Evolutionary conservation across 1,284 basidiomycete genomes (phyloP).

Genomic region (Mycosarcoma mackinlayi): DNA sequence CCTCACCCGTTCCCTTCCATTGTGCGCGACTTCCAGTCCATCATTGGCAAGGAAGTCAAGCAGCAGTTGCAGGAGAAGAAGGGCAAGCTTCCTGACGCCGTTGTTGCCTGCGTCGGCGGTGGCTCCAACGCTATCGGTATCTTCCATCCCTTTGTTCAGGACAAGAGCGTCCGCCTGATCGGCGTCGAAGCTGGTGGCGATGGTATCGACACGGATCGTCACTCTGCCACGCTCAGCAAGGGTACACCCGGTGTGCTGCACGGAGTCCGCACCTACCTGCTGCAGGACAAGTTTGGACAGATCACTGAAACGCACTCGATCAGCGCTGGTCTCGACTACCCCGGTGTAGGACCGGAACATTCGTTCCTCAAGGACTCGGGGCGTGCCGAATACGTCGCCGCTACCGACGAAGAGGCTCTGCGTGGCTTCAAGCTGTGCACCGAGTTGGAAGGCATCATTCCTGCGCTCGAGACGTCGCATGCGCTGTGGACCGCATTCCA

Average conservation of each 20-base stretch:
- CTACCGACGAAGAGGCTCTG: slow-evolving; percentile 92
- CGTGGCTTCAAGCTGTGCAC: slow-evolving; percentile 91
- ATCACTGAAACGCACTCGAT: slow-evolving; percentile 97
- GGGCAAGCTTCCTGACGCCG: slow-evolving; percentile 89
- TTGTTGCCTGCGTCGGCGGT: slow-evolving; percentile 97
- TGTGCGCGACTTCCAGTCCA: slow-evolving; percentile 95
- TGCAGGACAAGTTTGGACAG: slow-evolving; percentile 88
- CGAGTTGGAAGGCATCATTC: slow-evolving; percentile 96
- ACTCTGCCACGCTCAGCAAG: slow-evolving; percentile 90
- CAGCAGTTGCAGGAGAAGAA: slow-evolving; percentile 79
- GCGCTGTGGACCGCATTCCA: slow-evolving; percentile 91
- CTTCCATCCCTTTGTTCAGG: slow-evolving; percentile 62
- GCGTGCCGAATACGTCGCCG: slow-evolving; percentile 89
- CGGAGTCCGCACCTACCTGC: slow-evolving; percentile 92
- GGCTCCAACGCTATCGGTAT: slow-evolving; percentile 94
- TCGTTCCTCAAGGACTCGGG: slow-evolving; percentile 94
- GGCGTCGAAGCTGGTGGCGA: slow-evolving; percentile 72
- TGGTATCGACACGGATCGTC: slow-evolving; percentile 83
- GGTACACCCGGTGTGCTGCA: slow-evolving; percentile 95
- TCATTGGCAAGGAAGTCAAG: slow-evolving; percentile 96
- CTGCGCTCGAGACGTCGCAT: slow-evolving; percentile 94
- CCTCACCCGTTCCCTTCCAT: slow-evolving; percentile 99
- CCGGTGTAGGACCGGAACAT: slow-evolving; percentile 93
- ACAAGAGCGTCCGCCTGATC: slow-evolving; percentile 61
- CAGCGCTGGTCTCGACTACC: slow-evolving; percentile 82